phyloP scores from a whole-genome alignment of 2,329 filamentous ascomycete species.

The Pseudonectria foliicola region DNA sequence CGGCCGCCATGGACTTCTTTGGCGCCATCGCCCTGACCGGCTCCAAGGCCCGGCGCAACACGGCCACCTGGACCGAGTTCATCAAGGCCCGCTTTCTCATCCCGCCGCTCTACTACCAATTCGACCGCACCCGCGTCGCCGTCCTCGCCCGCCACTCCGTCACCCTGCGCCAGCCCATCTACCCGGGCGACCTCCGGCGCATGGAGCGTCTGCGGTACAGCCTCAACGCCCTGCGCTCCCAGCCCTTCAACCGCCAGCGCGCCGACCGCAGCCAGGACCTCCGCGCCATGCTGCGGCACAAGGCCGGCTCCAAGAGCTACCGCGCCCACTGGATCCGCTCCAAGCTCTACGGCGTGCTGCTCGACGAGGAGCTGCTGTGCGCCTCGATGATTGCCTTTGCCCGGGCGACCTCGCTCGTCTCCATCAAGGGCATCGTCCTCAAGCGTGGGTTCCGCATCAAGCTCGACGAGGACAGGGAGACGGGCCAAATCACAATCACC shows the following conservation, averaged over 20 bases:
- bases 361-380: conserved; percentile 35
- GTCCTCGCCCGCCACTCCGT: conserved; percentile 34
- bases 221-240: conserved; percentile 17
- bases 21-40: conserved; percentile 20
- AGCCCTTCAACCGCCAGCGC: conserved; percentile 25
- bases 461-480: conserved; percentile 11
- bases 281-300: conserved; percentile 20
- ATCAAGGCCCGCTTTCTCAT: conserved; percentile 40
- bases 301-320: conserved; percentile 19
- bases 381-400: conserved; percentile 35
- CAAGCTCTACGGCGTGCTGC: conserved; percentile 17
- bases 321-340: conserved; percentile 23
- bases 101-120: conserved; percentile 39
- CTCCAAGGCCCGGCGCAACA: conserved; percentile 24
- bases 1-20: conserved; percentile 28
- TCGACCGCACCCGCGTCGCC: conserved; percentile 34
- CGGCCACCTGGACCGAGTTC: conserved; percentile 37
- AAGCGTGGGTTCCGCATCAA: conserved; percentile 24
- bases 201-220: conserved; percentile 26
- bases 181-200: conserved; percentile 13
- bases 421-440: conserved; percentile 29
- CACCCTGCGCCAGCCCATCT: conserved; percentile 9
- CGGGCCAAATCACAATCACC: conserved; percentile 17
- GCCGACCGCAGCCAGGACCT: conserved; percentile 18
- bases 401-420: conserved; percentile 28